Base-by-base conservation (phyloP, 371 early-diverging fungal species). In the Thermomucor indicae-seudaticae region DNA sequence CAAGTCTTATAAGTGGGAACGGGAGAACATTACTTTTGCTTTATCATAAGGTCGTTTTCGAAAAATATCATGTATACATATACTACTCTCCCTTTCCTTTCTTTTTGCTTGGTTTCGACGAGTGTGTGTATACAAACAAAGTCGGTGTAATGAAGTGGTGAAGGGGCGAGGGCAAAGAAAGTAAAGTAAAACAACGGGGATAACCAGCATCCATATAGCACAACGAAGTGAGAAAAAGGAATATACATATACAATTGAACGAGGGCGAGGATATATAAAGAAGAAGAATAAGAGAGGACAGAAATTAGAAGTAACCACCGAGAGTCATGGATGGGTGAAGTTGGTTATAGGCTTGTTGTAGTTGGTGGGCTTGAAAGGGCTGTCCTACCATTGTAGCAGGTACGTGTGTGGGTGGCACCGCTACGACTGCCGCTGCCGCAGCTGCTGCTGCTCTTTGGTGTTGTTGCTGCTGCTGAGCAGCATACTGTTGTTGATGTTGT, bases 261-360 rank as follows among this genome's bases (percentile, higher is more conserved):
- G 40, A n/a, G 40, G 17, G 16, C 40, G 22, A 14, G 22, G 11
- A 12, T 43, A 28, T 43, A 17, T 28, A 35, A 46, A 43, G 20
- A 22, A 55, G 49, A 32, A 53, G 28, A 14, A 30, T 14, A 46
- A 23, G 17, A 34, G 37, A 1, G 47, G 38, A 20, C 12, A 37
- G 43, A 39, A 38, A 25, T 40, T 51, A 57, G 43, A 51, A 57
- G 30, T 47, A 53, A 24, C 25, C 49, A 45, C 30, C 38, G 35
- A 53, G 28, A 3, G 49, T 49, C 50, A 47, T 50, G 19, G 50
- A 38, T 8, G 57, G 41, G 43, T 50, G 50, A 22, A 56, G 32
- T 35, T 54, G 54, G 41, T 54, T 54, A 25, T 54, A 54, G 1
- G 49, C 49, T 40, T 38, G 54, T 37, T 47, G 54, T 22, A 40